phyloP scores from a whole-genome alignment of 2,329 filamentous ascomycete genomes.

The Pseudopithomyces chartarum region DNA sequence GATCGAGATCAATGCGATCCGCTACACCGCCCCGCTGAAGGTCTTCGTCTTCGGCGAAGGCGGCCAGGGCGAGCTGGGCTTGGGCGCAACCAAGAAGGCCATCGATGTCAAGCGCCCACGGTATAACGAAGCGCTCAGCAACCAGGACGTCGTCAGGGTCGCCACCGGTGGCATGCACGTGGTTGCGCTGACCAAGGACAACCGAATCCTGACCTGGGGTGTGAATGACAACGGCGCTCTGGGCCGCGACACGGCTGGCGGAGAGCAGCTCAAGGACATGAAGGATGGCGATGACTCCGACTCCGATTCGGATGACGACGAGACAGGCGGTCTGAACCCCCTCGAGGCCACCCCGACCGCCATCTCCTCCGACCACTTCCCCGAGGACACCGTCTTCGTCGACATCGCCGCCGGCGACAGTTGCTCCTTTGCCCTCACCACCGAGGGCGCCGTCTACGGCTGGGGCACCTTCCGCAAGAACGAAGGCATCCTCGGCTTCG shows the following conservation, averaged over 20 bases:
- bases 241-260: constrained; percentile 72
- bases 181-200: constrained; percentile 76
- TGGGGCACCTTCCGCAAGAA: constrained; percentile 82
- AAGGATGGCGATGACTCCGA: constrained; percentile 57
- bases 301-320: constrained; percentile 54
- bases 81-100: constrained; percentile 68
- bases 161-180: constrained; percentile 84
- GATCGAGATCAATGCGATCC: constrained; percentile 65
- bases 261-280: constrained; percentile 61
- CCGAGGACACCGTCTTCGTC: constrained; percentile 65
- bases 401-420: constrained; percentile 76
- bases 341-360: constrained; percentile 69
- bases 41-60: constrained; percentile 83
- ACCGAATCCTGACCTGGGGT: constrained; percentile 84
- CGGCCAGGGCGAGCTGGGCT: constrained; percentile 78
- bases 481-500: constrained; percentile 70
- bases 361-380: constrained; percentile 61
- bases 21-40: constrained; percentile 65
- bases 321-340: constrained; percentile 72
- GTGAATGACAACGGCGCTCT: constrained; percentile 85
- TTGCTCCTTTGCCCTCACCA: constrained; percentile 75
- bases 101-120: constrained; percentile 78
- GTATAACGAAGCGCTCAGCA: constrained; percentile 65
- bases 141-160: constrained; percentile 72
- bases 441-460: constrained; percentile 76